Evolutionary conservation across 768 basidiomycete genomes (phyloP).

Genomic region (Termitomyces sp.): DNA sequence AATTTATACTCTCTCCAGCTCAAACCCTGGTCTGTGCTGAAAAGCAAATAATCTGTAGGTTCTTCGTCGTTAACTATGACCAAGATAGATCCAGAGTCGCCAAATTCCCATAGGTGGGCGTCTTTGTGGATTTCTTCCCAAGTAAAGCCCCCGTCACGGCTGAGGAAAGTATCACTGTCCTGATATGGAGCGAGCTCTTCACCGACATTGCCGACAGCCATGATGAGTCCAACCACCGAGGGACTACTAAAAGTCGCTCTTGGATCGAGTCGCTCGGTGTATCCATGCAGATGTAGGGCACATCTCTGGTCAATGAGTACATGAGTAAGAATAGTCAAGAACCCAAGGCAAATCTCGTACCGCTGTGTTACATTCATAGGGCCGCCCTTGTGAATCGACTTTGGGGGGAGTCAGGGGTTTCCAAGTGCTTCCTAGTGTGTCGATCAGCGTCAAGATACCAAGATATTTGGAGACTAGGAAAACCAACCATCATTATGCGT

Average conservation of each 20-base stretch:
- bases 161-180: slow-evolving; percentile 93
- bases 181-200: slow-evolving; percentile 74
- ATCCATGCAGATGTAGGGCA: slow-evolving; percentile 89
- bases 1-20: slow-evolving; percentile 89
- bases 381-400: slow-evolving; percentile 68
- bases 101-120: slow-evolving; percentile 97
- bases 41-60: slow-evolving; percentile 85
- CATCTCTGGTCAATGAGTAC: slow-evolving; percentile 55
- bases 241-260: slow-evolving; percentile 94
- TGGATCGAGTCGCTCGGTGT: slow-evolving; percentile 88
- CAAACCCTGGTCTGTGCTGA: slow-evolving; percentile 85
- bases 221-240: slow-evolving; percentile 86
- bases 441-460: slow-evolving; percentile 7
- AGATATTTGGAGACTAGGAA: background rate
- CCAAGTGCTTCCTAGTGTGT: slow-evolving; percentile 74
- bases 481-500: slow-evolving; percentile 92
- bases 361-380: slow-evolving; percentile 67
- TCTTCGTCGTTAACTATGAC: slow-evolving; percentile 96
- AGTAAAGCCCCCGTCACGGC: slow-evolving; percentile 93
- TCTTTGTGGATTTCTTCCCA: slow-evolving; percentile 99
- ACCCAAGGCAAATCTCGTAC: slow-evolving; percentile 35
- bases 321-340: background rate
- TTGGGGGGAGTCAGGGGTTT: slow-evolving; percentile 74
- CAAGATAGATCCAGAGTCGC: slow-evolving; percentile 92
- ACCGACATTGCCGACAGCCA: slow-evolving; percentile 97